These are phyloP conservation scores for Phalaenopsis equestris DNA, from an alignment of 106 monocot genomes.

Conservation along the genomic window DNA sequence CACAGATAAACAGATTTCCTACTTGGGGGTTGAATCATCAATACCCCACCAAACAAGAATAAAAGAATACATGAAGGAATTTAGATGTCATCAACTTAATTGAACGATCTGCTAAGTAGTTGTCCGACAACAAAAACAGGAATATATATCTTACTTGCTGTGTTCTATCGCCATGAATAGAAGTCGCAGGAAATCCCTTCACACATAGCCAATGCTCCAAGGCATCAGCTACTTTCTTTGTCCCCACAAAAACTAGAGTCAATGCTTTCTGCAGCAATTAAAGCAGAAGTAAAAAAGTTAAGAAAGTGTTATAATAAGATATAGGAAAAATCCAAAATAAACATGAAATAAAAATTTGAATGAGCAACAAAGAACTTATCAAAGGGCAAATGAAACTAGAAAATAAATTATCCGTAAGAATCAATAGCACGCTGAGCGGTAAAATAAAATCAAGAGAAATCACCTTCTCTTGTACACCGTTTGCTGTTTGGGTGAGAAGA, in stretches of 20 bases:
- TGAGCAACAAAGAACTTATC: not conserved
- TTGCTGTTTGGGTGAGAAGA: conserved; percentile 48
- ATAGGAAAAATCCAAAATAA: not conserved
- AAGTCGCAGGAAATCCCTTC: conserved; percentile 56
- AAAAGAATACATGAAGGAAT: no score
- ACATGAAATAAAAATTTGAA: no score
- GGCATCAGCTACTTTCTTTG: conserved; percentile 55
- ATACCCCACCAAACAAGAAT: no score
- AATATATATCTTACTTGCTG: conserved; percentile 34
- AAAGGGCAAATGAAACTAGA: no score
- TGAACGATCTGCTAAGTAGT: no score
- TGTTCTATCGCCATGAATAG: conserved; percentile 57
- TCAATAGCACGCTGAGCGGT: no score
- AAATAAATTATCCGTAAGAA: no score
- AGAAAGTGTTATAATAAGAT: not conserved
- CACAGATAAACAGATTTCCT: no score
- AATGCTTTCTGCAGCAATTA: conserved; percentile 33
- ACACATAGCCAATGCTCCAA: conserved; percentile 48
- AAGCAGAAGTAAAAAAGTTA: not conserved
- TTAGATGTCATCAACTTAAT: no score
- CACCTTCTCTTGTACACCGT: conserved; percentile 51
- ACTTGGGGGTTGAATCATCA: no score
- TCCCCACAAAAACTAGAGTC: conserved; percentile 58
- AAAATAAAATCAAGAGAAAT: not conserved
- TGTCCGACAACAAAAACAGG: not conserved